Evolutionary conservation across 306 rosid species (phyloP).

Genomic region (Medicago lupulina): DNA sequence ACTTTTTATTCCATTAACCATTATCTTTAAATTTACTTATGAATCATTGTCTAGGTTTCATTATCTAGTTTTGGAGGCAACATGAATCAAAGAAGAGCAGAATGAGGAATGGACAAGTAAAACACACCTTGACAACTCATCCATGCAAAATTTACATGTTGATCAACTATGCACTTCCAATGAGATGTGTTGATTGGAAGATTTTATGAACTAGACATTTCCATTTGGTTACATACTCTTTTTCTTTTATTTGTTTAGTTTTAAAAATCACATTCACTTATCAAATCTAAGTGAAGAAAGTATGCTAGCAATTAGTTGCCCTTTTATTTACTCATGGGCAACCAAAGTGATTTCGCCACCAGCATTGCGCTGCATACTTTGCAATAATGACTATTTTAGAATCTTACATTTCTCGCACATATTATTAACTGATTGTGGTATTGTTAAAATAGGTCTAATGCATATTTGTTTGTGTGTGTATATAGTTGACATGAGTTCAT

Average conservation of each 20-base stretch:
- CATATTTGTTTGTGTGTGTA: neutral
- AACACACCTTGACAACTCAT: neutral
- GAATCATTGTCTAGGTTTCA: conserved; percentile 20
- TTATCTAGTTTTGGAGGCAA: conserved; percentile 37
- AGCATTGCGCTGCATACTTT: conserved; percentile 38
- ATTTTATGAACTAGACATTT: conserved; percentile 45
- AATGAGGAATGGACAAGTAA: conserved; percentile 43
- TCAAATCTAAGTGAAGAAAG: conserved; percentile 34
- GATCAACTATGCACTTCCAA: conserved; percentile 44
- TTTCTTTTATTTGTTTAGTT: conserved; percentile 35
- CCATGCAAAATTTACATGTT: conserved; percentile 51
- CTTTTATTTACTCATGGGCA: conserved; percentile 37
- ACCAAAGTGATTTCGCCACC: conserved; percentile 23
- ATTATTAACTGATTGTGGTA: conserved; percentile 7
- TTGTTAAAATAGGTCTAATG: conserved; percentile 1
- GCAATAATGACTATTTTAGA: conserved; percentile 1
- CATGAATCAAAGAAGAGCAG: conserved; percentile 37
- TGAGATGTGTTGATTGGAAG: conserved; percentile 49
- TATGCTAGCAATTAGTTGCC: conserved; percentile 37
- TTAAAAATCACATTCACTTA: conserved; percentile 23
- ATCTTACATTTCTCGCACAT: neutral
- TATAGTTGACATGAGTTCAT: too few relatives aligned
- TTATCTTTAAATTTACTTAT: neutral
- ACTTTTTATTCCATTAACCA: neutral
- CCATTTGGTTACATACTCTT: conserved; percentile 42